Base-by-base conservation (phyloP, 2,329 filamentous ascomycete genomes). In the Trichoderma aggressivum region DNA sequence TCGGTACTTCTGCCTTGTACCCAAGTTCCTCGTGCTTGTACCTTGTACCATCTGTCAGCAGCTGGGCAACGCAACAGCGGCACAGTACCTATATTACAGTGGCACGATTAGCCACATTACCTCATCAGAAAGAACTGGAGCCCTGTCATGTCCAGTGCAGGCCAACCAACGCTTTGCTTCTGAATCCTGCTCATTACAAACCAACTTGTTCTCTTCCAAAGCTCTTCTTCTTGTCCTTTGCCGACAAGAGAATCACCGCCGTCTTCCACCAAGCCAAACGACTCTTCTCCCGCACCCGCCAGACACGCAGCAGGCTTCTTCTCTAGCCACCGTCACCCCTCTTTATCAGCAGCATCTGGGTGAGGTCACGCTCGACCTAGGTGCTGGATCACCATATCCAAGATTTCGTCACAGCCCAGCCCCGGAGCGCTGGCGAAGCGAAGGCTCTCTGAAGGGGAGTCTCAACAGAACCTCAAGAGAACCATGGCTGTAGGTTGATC, bases 341-440 rank as follows among this genome's bases (percentile, higher is more conserved):
- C 39, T 26, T 34, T 24, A 36, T 59, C 56, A 59, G 66, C 66
- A 73, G 73, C 72, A 74, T 74, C 73, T 75, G 73, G 77, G 80
- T 75, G 80, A 79, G 81, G 80, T 81, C 78, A 74, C 81, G 77
- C 79, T 82, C 76, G 77, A 78, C 77, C 75, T 77, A 50, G 76
- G 79, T 79, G 78, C 78, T 79, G 75, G 75, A 76, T 78, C 74
- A 74, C 75, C 74, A 60, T 73, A 73, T 76, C 77, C 80, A 82
- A 79, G 73, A 82, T 82, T 81, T 74, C 79, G 65, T 77, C 77
- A 69, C 71, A 75, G 69, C 72, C 74, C 72, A 75, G 72, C 68
- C 76, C 74, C 77, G 83, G 80, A 84, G 87, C 88, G 81, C 86
- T 87, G 87, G 88, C 87, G 86, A 91, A 91, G 85, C 88, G 89